Evolutionary conservation across 192 early-diverging fungal species (phyloP).

Genomic region (Rhizophagus clarus): DNA sequence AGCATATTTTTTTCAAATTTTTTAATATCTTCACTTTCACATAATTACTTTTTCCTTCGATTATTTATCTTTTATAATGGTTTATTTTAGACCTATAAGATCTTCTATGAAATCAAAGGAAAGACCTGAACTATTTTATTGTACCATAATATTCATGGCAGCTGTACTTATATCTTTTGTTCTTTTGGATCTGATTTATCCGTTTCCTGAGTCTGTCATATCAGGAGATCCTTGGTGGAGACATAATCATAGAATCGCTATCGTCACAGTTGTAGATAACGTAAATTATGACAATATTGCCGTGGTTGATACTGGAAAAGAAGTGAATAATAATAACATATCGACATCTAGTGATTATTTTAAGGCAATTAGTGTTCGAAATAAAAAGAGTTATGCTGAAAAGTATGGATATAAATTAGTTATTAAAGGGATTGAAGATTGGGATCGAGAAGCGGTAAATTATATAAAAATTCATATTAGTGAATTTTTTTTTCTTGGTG

Average conservation of each 20-base stretch:
- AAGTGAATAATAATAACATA: background rate
- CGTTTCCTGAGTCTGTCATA: background rate
- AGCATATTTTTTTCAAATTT: too few species aligned
- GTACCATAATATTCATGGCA: background rate
- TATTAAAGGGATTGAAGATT: background rate
- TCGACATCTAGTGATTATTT: background rate
- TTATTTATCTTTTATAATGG: background rate
- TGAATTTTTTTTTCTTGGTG: too few species aligned
- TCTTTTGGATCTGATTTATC: background rate
- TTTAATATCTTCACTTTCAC: too few species aligned
- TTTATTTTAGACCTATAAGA: background rate
- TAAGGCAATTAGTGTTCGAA: background rate
- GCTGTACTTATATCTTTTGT: background rate
- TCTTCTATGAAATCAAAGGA: background rate
- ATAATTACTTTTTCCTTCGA: background rate
- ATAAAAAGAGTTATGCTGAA: background rate
- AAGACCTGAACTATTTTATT: background rate
- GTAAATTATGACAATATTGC: background rate
- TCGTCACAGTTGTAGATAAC: background rate
- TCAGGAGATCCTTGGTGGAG: background rate
- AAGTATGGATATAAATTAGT: background rate
- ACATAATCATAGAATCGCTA: background rate
- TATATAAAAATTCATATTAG: background rate
- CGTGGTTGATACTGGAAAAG: background rate
- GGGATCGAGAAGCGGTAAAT: background rate